Evolutionary conservation across 257 asterid species (phyloP).

Genomic region (Nicotiana benthamiana): DNA sequence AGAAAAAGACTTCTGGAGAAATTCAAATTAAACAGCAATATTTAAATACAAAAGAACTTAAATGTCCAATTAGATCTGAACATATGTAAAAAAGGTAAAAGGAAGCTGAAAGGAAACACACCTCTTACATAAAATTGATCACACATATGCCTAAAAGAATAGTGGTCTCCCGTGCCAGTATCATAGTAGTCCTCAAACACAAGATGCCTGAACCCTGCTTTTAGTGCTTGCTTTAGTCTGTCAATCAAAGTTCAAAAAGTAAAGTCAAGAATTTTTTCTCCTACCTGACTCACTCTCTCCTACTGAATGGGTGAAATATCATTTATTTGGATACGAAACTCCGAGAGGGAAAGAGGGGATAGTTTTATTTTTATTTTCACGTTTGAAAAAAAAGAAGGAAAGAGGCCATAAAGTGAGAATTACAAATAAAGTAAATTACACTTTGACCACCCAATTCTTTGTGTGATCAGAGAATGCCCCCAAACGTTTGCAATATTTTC

Average conservation of each 20-base stretch:
- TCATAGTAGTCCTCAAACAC: conserved; percentile 95
- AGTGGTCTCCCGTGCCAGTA: conserved; percentile 97
- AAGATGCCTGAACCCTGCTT: conserved; percentile 93
- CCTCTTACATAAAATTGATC: conserved; percentile 87
- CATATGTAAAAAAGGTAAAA: neutral
- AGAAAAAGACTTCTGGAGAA: neutral
- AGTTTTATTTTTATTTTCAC: too few species aligned
- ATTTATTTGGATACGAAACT: neutral
- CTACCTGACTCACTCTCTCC: neutral
- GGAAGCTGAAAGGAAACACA: conserved; percentile 11
- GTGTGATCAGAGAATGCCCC: neutral
- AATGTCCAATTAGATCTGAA: neutral
- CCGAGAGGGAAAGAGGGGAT: neutral
- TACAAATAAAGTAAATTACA: neutral
- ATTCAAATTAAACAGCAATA: neutral
- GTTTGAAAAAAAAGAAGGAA: too few species aligned
- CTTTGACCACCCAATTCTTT: neutral
- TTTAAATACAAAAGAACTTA: neutral
- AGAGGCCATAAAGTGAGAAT: too few species aligned
- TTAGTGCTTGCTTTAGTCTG: conserved; percentile 87
- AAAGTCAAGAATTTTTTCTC: neutral
- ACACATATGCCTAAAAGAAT: conserved; percentile 88
- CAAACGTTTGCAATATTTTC: neutral
- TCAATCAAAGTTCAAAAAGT: conserved; percentile 8
- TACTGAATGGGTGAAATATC: neutral